Conservation (phyloP, 2,329 filamentous ascomycete species). For the Ambrosiella xylebori region DNA sequence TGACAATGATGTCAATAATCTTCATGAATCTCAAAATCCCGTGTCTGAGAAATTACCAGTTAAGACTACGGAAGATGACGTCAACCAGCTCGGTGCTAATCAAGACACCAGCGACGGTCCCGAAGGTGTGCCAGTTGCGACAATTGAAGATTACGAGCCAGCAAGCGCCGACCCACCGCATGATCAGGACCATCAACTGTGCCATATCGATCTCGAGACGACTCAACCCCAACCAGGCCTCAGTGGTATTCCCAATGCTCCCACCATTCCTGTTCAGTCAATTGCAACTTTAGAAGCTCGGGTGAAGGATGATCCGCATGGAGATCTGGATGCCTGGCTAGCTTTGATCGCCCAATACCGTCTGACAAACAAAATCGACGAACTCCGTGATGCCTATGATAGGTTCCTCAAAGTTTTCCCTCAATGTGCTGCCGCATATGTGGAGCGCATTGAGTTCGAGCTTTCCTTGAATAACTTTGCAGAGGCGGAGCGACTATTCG, state of each 20-base stretch:
- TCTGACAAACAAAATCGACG: constrained; percentile 64
- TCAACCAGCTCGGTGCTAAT: not conserved
- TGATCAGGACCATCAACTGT: not conserved
- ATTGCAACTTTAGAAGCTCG: constrained; percentile 74
- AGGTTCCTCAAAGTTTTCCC: constrained; percentile 81
- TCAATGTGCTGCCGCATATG: constrained; percentile 78
- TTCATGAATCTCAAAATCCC: constrained; percentile 5
- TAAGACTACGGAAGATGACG: not conserved
- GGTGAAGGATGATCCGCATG: constrained; percentile 79
- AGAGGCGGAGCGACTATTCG: constrained; percentile 69
- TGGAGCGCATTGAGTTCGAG: constrained; percentile 77
- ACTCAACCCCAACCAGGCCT: constrained; percentile 1
- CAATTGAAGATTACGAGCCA: constrained; percentile 1
- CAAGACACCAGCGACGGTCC: not conserved
- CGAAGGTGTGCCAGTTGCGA: not conserved
- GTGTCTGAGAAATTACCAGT: not conserved
- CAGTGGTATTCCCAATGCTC: not conserved
- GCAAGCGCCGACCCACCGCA: not conserved
- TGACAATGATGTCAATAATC: constrained; percentile 15
- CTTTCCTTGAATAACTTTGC: constrained; percentile 68
- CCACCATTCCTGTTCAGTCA: constrained; percentile 20
- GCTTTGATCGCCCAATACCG: constrained; percentile 72
- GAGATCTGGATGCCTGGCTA: constrained; percentile 84
- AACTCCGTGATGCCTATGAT: constrained; percentile 64
- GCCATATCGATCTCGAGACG: not conserved